These are phyloP conservation scores for Pestalotiopsis sp. DNA, from an alignment of 2,329 filamentous ascomycete genomes.

Conservation along the genomic window DNA sequence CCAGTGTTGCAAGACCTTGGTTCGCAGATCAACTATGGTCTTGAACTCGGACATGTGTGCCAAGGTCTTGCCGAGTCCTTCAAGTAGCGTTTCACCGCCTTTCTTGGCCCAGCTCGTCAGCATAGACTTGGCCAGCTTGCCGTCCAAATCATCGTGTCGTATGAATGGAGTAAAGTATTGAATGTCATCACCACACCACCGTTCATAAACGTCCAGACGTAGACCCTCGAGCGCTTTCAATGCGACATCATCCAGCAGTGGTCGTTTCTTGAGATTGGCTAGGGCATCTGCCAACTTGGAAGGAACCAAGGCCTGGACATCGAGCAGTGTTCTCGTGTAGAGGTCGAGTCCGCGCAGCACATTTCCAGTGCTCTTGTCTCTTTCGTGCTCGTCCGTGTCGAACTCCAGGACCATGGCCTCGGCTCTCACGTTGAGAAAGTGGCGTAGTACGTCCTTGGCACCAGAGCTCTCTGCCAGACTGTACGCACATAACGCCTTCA, in stretches of 20 bases:
- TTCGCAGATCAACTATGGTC: constrained; percentile 70
- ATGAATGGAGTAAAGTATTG: constrained; percentile 86
- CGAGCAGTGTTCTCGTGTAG: constrained; percentile 76
- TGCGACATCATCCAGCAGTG: constrained; percentile 72
- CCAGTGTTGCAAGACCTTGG: constrained; percentile 74
- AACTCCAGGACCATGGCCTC: constrained; percentile 69
- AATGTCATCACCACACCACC: constrained; percentile 83
- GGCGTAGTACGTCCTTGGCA: constrained; percentile 74
- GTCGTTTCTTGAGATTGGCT: constrained; percentile 66
- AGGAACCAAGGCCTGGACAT: constrained; percentile 78
- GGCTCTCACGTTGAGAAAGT: constrained; percentile 76
- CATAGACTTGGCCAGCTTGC: constrained; percentile 60
- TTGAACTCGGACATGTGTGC: constrained; percentile 66
- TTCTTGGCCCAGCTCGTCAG: constrained; percentile 66
- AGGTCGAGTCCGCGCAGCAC: constrained; percentile 70
- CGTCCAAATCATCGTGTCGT: constrained; percentile 75
- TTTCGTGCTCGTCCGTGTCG: constrained; percentile 48
- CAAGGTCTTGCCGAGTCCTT: constrained; percentile 65
- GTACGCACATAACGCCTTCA: constrained; percentile 80
- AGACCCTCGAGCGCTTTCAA: constrained; percentile 70
- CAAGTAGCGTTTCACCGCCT: constrained; percentile 61
- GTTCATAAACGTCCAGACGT: constrained; percentile 75
- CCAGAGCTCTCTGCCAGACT: constrained; percentile 81
- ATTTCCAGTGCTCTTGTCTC: constrained; percentile 43
- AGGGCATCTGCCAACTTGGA: constrained; percentile 72